Evolutionary conservation across 163 green algal genomes (phyloP).

Genomic region (Coccomyxa subellipsoidea): DNA sequence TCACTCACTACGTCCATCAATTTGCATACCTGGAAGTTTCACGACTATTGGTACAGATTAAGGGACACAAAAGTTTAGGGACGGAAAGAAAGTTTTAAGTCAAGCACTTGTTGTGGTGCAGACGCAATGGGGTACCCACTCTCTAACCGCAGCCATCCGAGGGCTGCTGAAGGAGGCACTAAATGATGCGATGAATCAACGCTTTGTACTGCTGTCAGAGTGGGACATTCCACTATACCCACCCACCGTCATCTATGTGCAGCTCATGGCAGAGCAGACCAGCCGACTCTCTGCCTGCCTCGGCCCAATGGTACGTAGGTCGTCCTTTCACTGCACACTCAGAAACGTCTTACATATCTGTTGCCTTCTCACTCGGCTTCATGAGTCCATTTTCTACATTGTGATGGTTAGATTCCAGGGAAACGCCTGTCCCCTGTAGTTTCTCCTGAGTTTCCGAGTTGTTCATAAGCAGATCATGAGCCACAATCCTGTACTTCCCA

Average conservation of each 20-base stretch:
- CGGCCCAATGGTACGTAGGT: not conserved
- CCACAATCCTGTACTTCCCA: too few species aligned
- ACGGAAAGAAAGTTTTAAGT: too few species aligned
- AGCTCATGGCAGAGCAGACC: constrained; percentile 28
- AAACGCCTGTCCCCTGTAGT: too few species aligned
- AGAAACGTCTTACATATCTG: not conserved
- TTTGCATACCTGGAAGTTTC: not conserved
- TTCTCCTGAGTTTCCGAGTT: too few species aligned
- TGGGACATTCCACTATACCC: constrained; percentile 40
- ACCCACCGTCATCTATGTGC: constrained; percentile 28
- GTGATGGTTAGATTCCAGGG: too few species aligned
- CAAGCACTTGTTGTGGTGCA: not conserved
- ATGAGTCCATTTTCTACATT: not conserved
- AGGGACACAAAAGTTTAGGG: too few species aligned
- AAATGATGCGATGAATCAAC: constrained; percentile 33
- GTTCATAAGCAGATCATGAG: too few species aligned
- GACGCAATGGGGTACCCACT: constrained; percentile 26
- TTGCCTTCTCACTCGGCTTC: not conserved
- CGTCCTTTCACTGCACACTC: too few species aligned
- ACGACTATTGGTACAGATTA: too few species aligned
- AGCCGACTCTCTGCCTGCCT: constrained; percentile 34
- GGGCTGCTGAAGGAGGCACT: constrained; percentile 31
- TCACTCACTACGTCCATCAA: not conserved
- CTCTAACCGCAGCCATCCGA: constrained; percentile 22
- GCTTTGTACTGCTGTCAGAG: constrained; percentile 46